These are phyloP conservation scores for Onygena corvina DNA, from an alignment of 2,329 filamentous ascomycete genomes.

Conservation along the genomic window DNA sequence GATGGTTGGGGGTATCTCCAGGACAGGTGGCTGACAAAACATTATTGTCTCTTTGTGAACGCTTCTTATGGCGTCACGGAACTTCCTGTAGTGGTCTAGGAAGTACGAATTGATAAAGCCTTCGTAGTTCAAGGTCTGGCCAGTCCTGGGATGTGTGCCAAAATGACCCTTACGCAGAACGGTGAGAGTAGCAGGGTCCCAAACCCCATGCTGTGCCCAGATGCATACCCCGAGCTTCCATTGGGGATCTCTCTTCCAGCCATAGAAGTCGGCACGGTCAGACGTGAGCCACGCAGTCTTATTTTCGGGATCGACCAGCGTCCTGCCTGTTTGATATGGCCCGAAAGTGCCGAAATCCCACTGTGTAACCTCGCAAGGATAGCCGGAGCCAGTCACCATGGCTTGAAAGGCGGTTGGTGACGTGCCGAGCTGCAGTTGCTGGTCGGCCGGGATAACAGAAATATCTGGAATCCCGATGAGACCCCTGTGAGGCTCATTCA, in stretches of 20 bases:
- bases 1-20: conserved; percentile 80
- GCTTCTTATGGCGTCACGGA: conserved; percentile 59
- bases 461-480: conserved; percentile 75
- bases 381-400: conserved; percentile 79
- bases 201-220: conserved; percentile 94
- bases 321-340: conserved; percentile 74
- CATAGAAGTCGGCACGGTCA: conserved; percentile 82
- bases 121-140: conserved; percentile 63
- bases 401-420: conserved; percentile 91
- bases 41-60: conserved; percentile 73
- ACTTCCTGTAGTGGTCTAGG: conserved; percentile 70
- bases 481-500: conserved; percentile 90
- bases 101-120: conserved; percentile 87
- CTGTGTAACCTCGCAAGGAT: conserved; percentile 76
- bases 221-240: conserved; percentile 93
- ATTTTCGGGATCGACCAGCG: conserved; percentile 77
- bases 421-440: conserved; percentile 84
- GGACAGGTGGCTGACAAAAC: conserved; percentile 79
- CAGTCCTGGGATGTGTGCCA: conserved; percentile 60
- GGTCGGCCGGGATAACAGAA: conserved; percentile 67
- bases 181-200: conserved; percentile 69
- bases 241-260: conserved; percentile 72
- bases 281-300: conserved; percentile 69
- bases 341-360: conserved; percentile 93
- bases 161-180: conserved; percentile 83